Evolutionary conservation across 139 green algal genomes (phyloP).

Genomic region (Pseudopediastrum boryanum): DNA sequence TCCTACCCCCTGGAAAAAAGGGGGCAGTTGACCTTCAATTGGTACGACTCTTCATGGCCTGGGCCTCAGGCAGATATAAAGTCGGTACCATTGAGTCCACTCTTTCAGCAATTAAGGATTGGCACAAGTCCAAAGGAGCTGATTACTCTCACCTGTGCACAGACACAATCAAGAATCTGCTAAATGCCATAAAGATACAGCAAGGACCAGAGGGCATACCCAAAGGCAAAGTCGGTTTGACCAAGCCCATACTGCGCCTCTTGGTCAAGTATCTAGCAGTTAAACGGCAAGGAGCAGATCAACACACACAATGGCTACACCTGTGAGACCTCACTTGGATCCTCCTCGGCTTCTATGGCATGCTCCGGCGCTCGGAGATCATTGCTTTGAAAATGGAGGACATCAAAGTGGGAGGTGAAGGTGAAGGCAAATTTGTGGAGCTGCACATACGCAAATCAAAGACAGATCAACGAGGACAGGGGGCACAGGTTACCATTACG

Average conservation of each 20-base stretch:
- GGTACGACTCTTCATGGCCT: background rate
- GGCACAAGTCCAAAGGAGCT: background rate
- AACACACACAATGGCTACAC: background rate
- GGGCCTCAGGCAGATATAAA: slow-evolving; percentile 9
- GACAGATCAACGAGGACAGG: background rate
- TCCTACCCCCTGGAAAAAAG: background rate
- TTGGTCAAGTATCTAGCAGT: background rate
- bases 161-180: background rate
- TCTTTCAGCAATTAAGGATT: background rate
- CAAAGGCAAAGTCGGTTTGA: background rate
- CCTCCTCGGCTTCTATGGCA: slow-evolving; percentile 11
- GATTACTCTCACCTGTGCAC: background rate
- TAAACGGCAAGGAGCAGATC: background rate
- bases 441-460: background rate
- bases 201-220: background rate
- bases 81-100: slow-evolving; percentile 4
- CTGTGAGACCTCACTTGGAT: background rate
- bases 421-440: background rate
- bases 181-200: background rate
- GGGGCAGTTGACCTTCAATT: background rate
- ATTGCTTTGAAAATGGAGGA: background rate
- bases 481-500: background rate
- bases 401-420: background rate
- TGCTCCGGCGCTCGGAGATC: slow-evolving; percentile 11
- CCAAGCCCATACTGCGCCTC: background rate